Percentiles rank a stretch among this genome's conserved stretches.
phyloP scores from a whole-genome alignment of 345 rosid species.

The Dipteronia dyeriana region DNA sequence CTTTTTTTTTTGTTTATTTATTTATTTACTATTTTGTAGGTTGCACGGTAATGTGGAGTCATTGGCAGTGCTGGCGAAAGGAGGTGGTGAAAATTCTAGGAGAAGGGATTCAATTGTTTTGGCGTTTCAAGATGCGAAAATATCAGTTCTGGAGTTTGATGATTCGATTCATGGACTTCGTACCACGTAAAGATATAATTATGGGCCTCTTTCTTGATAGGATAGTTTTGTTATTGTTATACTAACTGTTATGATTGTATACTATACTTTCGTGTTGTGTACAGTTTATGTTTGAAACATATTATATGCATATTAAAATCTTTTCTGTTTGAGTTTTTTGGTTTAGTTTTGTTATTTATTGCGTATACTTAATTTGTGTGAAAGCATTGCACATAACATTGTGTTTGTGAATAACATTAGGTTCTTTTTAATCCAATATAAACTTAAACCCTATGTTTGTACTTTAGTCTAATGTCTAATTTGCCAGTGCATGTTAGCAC shows the following conservation, averaged over 20 bases:
- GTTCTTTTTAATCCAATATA: background rate
- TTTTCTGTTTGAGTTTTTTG: background rate
- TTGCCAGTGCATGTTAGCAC: background rate
- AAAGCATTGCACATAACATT: background rate
- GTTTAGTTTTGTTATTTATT: conserved; percentile 3
- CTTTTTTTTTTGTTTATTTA: background rate
- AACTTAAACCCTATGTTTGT: background rate
- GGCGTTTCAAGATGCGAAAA: conserved; percentile 79
- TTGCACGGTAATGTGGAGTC: conserved; percentile 94
- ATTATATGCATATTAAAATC: background rate
- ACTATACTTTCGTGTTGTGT: background rate
- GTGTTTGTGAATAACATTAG: background rate
- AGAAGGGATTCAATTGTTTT: conserved; percentile 80
- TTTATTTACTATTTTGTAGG: conserved; percentile 35
- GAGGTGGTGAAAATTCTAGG: conserved; percentile 62
- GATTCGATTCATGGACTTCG: conserved; percentile 86
- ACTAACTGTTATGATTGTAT: background rate
- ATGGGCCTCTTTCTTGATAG: background rate
- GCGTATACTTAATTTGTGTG: background rate
- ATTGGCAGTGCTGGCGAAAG: conserved; percentile 66
- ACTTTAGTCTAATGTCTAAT: background rate
- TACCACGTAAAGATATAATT: conserved; percentile 51
- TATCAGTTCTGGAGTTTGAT: conserved; percentile 87
- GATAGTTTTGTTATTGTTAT: conserved; percentile 2
- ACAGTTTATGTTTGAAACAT: conserved; percentile 2